These are phyloP conservation scores for Teratosphaeria nubilosa DNA, from an alignment of 2,329 filamentous ascomycete species.

Conservation along the genomic window DNA sequence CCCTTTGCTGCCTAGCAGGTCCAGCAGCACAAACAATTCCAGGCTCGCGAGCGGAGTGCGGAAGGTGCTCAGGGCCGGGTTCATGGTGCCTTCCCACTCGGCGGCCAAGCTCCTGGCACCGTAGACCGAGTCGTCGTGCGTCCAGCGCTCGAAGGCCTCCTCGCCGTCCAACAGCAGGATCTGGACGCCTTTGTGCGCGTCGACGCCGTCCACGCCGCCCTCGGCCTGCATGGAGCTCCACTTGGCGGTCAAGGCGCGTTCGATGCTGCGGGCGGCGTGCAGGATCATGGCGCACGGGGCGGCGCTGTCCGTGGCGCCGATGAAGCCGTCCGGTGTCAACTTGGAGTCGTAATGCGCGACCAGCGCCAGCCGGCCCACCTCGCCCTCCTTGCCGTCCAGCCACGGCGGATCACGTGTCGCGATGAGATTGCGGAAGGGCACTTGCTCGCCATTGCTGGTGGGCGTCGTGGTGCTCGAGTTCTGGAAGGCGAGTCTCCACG, in stretches of 20 bases:
- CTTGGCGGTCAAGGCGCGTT: constrained; percentile 67
- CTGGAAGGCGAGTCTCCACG: constrained; percentile 73
- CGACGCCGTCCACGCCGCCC: constrained; percentile 38
- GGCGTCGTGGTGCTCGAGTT: constrained; percentile 85
- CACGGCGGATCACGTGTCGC: constrained; percentile 82
- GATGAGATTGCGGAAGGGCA: constrained; percentile 83
- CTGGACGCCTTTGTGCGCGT: constrained; percentile 74
- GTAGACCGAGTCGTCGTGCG: constrained; percentile 72
- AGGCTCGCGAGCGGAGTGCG: constrained; percentile 68
- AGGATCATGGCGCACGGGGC: constrained; percentile 90
- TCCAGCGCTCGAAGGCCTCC: constrained; percentile 81
- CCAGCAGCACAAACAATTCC: constrained; percentile 80
- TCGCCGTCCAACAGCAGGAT: constrained; percentile 87
- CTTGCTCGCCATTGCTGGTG: constrained; percentile 54
- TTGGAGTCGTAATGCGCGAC: constrained; percentile 94
- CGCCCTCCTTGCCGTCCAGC: constrained; percentile 48
- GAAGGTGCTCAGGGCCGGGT: constrained; percentile 66
- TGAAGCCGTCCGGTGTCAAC: constrained; percentile 69
- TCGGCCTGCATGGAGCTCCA: constrained; percentile 60
- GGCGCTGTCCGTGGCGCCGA: constrained; percentile 88
- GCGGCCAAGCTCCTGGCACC: constrained; percentile 70
- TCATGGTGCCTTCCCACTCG: constrained; percentile 61
- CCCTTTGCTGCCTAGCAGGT: constrained; percentile 63
- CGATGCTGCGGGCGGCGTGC: constrained; percentile 72
- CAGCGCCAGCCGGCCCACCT: constrained; percentile 71